Evolutionary conservation across 73 alveolate species (phyloP), one percentile per base, ranked within the genome.

Genomic region (Paramecium sexaurelia): DNA sequence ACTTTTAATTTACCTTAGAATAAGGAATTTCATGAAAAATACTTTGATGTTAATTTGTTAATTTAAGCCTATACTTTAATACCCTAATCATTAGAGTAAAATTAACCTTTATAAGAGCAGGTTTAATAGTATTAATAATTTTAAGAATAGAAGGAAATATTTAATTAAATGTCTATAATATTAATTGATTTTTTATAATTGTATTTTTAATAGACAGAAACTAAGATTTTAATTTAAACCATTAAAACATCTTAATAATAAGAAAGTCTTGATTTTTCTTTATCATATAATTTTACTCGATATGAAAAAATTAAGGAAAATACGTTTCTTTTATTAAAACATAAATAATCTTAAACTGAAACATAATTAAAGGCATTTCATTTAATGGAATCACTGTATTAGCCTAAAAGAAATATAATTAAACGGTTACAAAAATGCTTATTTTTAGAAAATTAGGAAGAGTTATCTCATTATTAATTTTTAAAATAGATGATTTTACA

Each of bases 401-500:
- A 71, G 17, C 86, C 86, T 15, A 71, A 71, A 71, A 35, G 86
- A 71, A 71, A 71, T 71, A 71, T 71, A 33, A 40, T 71, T 10
- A 71, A 36, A 17, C 11, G 86, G 10, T 35, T 71, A 37, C 11
- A 71, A 36, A 71, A 71, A 71, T 35, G 55, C 9, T 71, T 71
- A 5, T 71, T 71, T 37, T 35, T 71, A 27, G 57, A 71, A 71
- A 36, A 71, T 6, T 13, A 71, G 24, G 22, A 71, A 2, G 57
- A 71, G 10, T 0, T 37, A 1, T 35, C 37, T 0, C 13, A 32
- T 35, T 71, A 71, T 11, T 37, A 29, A 29, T 71, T 35, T 15
- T 7, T 71, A 27, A 71, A 71, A 71, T 10, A 71, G 35, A 35
- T 40, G 20, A 35, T 35, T 11, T n/a, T 35, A 15, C 9, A 27